Conservation (phyloP, 106 monocot genomes). For the Dactylorhiza incarnata region DNA sequence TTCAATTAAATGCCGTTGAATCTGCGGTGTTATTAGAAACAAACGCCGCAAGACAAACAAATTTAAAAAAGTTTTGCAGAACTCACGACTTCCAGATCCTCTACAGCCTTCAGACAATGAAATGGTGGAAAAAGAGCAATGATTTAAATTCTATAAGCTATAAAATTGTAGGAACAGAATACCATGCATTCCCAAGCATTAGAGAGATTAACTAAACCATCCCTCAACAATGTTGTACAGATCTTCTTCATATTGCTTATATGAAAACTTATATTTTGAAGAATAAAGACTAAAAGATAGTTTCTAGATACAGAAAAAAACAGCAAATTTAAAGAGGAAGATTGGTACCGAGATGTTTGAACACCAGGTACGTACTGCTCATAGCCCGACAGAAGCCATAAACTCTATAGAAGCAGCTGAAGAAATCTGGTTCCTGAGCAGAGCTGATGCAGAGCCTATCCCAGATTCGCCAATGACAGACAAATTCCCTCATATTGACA, state of each 20-base stretch:
- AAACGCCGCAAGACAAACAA: no score
- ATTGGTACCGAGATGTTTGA: conserved; percentile 71
- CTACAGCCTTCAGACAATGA: no score
- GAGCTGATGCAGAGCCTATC: conserved; percentile 51
- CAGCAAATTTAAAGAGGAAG: neutral
- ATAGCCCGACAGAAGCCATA: conserved; percentile 80
- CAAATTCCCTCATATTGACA: conserved; percentile 75
- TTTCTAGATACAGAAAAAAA: neutral
- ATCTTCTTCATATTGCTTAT: conserved; percentile 20
- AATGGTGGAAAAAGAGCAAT: no score
- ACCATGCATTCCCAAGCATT: no score
- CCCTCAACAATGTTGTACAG: conserved; percentile 65
- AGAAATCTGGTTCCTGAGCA: conserved; percentile 66
- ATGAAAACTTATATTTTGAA: conserved; percentile 5
- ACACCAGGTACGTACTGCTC: conserved; percentile 54
- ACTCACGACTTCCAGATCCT: no score
- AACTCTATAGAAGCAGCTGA: conserved; percentile 72
- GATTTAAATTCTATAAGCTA: no score
- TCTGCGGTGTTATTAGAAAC: no score
- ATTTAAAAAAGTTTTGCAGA: no score
- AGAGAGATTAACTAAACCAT: conserved; percentile 81
- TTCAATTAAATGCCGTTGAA: no score
- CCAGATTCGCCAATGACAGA: conserved; percentile 66
- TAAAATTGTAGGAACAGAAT: no score
- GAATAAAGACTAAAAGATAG: conserved; percentile 5